These are phyloP conservation scores for Papilionanthe hybrid DNA, from an alignment of 116 monocot genomes.

Conservation along the genomic window DNA sequence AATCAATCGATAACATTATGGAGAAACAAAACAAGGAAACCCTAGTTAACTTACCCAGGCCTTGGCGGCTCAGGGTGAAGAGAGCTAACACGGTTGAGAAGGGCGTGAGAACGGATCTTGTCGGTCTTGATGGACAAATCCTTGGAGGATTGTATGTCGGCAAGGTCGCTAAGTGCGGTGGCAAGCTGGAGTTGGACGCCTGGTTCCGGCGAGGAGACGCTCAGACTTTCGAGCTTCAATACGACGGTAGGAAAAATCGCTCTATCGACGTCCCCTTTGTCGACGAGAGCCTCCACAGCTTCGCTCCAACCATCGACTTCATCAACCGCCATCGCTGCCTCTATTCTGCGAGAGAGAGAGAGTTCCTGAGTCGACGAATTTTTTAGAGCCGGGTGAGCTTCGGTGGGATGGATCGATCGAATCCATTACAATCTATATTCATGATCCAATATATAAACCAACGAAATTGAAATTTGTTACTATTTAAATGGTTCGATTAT, in stretches of 20 bases:
- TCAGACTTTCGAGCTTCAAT: constrained; percentile 22
- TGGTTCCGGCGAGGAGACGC: neutral
- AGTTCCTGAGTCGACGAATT: neutral
- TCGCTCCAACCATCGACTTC: constrained; percentile 33
- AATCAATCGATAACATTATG: neutral
- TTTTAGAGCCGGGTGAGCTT: neutral
- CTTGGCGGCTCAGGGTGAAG: neutral
- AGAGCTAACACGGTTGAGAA: constrained; percentile 17
- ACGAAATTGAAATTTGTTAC: too few species aligned
- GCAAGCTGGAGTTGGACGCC: constrained; percentile 32
- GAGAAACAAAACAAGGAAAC: neutral
- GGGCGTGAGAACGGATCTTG: constrained; percentile 4
- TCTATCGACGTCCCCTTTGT: constrained; percentile 37
- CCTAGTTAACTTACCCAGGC: constrained; percentile 16
- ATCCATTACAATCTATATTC: too few species aligned
- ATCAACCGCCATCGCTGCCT: neutral
- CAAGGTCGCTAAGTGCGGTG: constrained; percentile 41
- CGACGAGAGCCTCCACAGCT: constrained; percentile 41
- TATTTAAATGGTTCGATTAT: too few species aligned
- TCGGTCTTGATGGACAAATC: constrained; percentile 40
- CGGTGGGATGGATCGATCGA: too few species aligned
- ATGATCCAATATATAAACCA: too few species aligned
- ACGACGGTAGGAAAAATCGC: constrained; percentile 37
- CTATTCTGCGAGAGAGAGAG: neutral
- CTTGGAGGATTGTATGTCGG: constrained; percentile 35